Conservation (phyloP, 345 rosid genomes). For the Eucalyptus coolabah region DNA sequence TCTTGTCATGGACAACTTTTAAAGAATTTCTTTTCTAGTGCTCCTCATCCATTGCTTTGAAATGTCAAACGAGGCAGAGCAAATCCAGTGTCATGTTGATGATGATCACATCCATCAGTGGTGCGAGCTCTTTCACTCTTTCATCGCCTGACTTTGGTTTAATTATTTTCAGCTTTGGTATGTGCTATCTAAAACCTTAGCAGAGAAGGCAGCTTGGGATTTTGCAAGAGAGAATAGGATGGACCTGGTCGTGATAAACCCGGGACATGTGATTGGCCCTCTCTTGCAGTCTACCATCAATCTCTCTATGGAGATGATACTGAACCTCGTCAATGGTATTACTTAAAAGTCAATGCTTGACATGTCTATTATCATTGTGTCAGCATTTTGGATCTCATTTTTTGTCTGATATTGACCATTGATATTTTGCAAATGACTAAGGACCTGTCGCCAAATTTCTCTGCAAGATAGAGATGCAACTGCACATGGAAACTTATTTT, state of each 20-base stretch:
- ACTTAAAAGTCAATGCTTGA: not conserved
- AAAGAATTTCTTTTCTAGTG: not conserved
- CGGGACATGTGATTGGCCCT: slow-evolving; percentile 30
- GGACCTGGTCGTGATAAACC: slow-evolving; percentile 25
- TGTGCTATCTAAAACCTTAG: slow-evolving; percentile 24
- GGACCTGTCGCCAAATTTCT: not conserved
- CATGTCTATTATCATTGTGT: not conserved
- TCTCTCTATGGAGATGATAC: not conserved
- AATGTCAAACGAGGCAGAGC: not conserved
- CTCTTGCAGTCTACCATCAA: slow-evolving; percentile 26
- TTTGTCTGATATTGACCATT: not conserved
- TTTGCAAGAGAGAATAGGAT: slow-evolving; percentile 21
- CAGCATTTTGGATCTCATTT: not conserved
- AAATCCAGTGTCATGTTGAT: not conserved
- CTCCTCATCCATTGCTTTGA: not conserved
- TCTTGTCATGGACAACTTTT: not conserved
- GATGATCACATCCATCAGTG: not conserved
- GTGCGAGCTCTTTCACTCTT: not conserved
- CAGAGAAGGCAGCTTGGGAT: slow-evolving; percentile 35
- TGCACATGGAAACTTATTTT: not conserved
- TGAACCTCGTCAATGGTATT: not conserved
- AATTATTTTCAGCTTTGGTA: slow-evolving; percentile 18
- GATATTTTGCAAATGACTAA: not conserved
- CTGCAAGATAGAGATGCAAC: not conserved
- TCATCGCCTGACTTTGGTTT: not conserved